Percentiles rank a stretch among this genome's conserved stretches.
phyloP scores from a whole-genome alignment of 2,329 filamentous ascomycete genomes.

The Alternaria gansuensis region DNA sequence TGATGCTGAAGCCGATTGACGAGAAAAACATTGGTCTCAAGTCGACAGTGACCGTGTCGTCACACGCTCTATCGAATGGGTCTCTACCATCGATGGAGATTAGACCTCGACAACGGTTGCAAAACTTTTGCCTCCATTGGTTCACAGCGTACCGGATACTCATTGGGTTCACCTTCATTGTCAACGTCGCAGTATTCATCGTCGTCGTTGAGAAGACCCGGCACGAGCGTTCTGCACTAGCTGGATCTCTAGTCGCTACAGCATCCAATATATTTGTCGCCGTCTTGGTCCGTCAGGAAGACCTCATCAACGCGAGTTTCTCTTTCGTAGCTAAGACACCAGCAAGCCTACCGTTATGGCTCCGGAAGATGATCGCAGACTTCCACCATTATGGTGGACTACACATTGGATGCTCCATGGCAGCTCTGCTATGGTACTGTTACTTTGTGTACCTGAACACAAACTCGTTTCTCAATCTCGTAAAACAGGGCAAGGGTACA shows the following conservation, averaged over 20 bases:
- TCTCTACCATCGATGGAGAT: not conserved
- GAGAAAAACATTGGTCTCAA: conserved; percentile 2
- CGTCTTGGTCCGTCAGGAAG: conserved; percentile 48
- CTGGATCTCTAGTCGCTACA: conserved; percentile 36
- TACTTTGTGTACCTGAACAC: conserved; percentile 50
- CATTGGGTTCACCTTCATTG: conserved; percentile 15
- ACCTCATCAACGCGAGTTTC: conserved; percentile 45
- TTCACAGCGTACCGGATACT: conserved; percentile 32
- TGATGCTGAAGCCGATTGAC: not conserved
- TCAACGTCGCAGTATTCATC: conserved; percentile 20
- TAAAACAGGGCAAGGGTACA: conserved; percentile 18
- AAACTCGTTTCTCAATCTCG: conserved; percentile 26
- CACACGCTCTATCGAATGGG: not conserved
- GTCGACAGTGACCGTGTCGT: not conserved
- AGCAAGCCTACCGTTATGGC: conserved; percentile 29
- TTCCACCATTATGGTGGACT: conserved; percentile 49
- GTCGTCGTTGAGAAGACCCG: not conserved
- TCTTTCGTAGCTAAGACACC: conserved; percentile 41
- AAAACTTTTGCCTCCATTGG: conserved; percentile 25
- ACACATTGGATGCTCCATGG: conserved; percentile 46
- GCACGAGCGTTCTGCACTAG: not conserved
- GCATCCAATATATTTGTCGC: conserved; percentile 48
- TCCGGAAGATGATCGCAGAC: conserved; percentile 38
- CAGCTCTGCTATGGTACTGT: conserved; percentile 56
- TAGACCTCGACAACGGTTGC: conserved; percentile 5